Base-by-base conservation (phyloP, 371 early-diverging fungal species). In the Batkoa obscura region DNA sequence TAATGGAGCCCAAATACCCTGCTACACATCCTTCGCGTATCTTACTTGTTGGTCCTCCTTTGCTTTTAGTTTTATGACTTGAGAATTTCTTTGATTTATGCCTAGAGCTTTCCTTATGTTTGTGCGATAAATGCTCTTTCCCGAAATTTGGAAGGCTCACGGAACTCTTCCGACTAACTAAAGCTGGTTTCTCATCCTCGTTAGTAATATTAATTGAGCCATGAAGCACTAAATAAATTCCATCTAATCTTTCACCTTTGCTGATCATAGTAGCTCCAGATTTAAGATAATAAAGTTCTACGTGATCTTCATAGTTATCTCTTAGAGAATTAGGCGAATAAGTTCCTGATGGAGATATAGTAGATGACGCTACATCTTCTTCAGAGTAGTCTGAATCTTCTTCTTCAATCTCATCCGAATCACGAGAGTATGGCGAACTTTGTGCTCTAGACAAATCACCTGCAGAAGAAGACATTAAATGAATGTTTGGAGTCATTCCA, bases 181-280 rank as follows among this genome's bases (percentile, higher is more conserved):
- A 61, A 59, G 56, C 42, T 15, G 59, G 57, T 36, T 43, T 64
- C 51, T 51, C 62, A 10, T 13, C 6, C 37, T 54, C 59, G 8
- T 64, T 62, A 9, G 80, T 76, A 0, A 84, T 86, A 45, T 88
- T 87, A 31, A 96, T 63, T 12, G 79, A 62, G 15, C 97, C 97
- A 62, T 91, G 90, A 60, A 94, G 76, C 1, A 94, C 86, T 65
- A 91, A 86, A 64, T 80, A 94, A 37, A 96, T 59, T 1, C 97
- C 95, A 15, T 72, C 75, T 35, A 75, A 77, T 15, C 87, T 80
- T 60, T 90, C 83, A 1, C 92, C 91, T 65, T 90, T 86, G 39
- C 78, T 72, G 17, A 90, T 76, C 23, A 94, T 63, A 0, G 71
- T 68, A 2, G 78, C 73, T 37, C 83, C 91, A 45, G 81, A 76